Evolutionary conservation across 495 filamentous ascomycete species (phyloP), one percentile per base, ranked within the genome.

Genomic region (Xylaria scruposa): DNA sequence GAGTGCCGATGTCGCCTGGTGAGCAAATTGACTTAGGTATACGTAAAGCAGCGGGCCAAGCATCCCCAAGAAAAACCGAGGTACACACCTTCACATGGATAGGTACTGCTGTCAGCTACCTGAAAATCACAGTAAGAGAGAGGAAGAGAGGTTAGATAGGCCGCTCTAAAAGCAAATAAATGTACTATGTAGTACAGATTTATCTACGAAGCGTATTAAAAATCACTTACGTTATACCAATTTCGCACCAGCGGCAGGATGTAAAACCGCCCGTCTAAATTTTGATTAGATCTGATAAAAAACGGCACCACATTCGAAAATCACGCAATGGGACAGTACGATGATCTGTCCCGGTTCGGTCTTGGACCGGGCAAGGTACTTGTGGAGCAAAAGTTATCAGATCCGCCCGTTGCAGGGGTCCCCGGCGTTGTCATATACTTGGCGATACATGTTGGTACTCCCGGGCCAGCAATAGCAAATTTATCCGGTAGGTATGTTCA

Each of bases 361-460:
- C 36, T 26, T 36, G 26, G 13, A 21, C 12, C 17, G 21, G 5
- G 24, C 9, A 46, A 68, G 49, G 19, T n/a, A 31, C 15, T 46
- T 70, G 67, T 64, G 74, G 72, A 59, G 64, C 70, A 66, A 74
- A 53, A 62, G 70, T 78, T 78, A 78, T 78, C 76, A 74, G 76
- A 78, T 78, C 76, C 76, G 76, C 72, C 70, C 44, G 33, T 69
- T 74, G 46, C 72, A 72, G 72, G 76, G 76, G 51, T 59, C 9
- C 9, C 6, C 29, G 33, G 26, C 3, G 12, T 49, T n/a, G 31
- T 38, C 38, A 24, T 31, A 36, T 44, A 42, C 60, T 44, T 63
- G 38, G 33, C 26, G 60, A 63, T 33, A 44, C 60, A 2, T 51
- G 9, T 9, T 8, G 47, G n/a, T 51, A 51, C 33, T 19, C 58